Conservation (phyloP, 2,329 filamentous ascomycete species). For the Setomelanomma holmii region DNA sequence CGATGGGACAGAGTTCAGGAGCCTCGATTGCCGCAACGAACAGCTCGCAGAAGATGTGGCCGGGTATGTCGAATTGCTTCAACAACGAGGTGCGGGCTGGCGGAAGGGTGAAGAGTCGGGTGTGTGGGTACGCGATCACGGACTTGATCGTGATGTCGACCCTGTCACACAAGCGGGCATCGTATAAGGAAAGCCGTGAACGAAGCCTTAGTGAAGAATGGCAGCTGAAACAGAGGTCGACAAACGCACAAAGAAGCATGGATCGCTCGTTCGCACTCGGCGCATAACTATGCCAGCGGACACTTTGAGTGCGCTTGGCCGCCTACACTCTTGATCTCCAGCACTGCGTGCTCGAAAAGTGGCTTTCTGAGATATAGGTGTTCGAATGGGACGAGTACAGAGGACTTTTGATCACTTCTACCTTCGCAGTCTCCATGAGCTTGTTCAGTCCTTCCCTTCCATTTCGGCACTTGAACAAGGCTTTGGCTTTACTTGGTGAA, state of each 20-base stretch:
- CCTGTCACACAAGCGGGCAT: conserved; percentile 1
- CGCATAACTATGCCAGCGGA: too few species aligned
- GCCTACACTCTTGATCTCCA: too few species aligned
- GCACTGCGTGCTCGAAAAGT: too few species aligned
- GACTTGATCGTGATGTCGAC: conserved; percentile 10
- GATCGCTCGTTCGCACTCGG: too few species aligned
- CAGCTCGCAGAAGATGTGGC: conserved; percentile 29
- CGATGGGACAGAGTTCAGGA: conserved; percentile 30
- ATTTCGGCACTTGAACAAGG: too few species aligned
- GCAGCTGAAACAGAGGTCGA: background rate
- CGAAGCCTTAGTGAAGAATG: background rate
- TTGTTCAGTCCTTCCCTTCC: too few species aligned
- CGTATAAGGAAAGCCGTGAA: background rate
- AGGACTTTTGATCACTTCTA: too few species aligned
- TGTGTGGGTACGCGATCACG: conserved; percentile 29
- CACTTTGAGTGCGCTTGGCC: too few species aligned
- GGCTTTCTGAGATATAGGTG: too few species aligned
- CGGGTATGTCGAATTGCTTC: conserved; percentile 29
- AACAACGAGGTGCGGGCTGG: conserved; percentile 33
- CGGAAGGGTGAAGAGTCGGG: conserved; percentile 20
- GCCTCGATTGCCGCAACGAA: conserved; percentile 30
- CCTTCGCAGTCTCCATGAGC: too few species aligned
- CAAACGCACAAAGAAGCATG: background rate
- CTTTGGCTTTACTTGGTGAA: too few species aligned
- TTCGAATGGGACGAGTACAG: too few species aligned